A percentile compares a stretch with the other conserved stretches of the same genome.
phyloP scores from a whole-genome alignment of 352 stramenopile genomes.

The Phytophthora meadii region DNA sequence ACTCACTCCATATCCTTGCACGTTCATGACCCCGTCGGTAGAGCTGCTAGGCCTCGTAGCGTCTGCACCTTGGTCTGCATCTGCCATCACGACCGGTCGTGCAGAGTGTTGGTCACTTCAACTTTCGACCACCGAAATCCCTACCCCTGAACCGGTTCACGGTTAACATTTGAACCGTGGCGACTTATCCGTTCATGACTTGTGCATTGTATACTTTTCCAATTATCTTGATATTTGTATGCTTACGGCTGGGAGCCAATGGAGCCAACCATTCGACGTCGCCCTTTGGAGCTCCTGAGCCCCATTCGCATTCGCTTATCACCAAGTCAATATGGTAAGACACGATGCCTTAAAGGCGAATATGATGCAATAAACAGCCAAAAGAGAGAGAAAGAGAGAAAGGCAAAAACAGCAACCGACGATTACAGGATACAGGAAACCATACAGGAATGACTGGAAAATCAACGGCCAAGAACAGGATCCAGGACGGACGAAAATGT shows the following conservation, averaged over 20 bases:
- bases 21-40: background rate
- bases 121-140: conserved; percentile 7
- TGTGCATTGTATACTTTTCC: too few relatives aligned
- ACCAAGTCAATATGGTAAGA: conserved; percentile 92
- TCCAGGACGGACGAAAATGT: background rate
- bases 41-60: background rate
- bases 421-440: background rate
- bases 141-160: conserved; percentile 7
- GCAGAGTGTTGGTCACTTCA: conserved; percentile 25
- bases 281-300: conserved; percentile 7
- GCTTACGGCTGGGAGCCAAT: conserved; percentile 50
- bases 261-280: conserved; percentile 82
- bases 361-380: conserved; percentile 2
- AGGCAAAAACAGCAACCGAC: background rate
- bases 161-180: conserved; percentile 1
- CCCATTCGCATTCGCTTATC: conserved; percentile 89
- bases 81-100: conserved; percentile 12
- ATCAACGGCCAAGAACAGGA: background rate
- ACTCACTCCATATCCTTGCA: background rate
- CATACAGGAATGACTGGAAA: background rate
- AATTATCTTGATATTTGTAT: conserved; percentile 2
- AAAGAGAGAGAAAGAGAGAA: conserved; percentile 4
- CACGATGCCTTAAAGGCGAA: conserved; percentile 11
- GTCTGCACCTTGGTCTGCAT: background rate
- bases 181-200: background rate